Percentiles rank a stretch among this genome's conserved stretches.
phyloP scores from a whole-genome alignment of 768 basidiomycete species.

The Suillus decipiens region DNA sequence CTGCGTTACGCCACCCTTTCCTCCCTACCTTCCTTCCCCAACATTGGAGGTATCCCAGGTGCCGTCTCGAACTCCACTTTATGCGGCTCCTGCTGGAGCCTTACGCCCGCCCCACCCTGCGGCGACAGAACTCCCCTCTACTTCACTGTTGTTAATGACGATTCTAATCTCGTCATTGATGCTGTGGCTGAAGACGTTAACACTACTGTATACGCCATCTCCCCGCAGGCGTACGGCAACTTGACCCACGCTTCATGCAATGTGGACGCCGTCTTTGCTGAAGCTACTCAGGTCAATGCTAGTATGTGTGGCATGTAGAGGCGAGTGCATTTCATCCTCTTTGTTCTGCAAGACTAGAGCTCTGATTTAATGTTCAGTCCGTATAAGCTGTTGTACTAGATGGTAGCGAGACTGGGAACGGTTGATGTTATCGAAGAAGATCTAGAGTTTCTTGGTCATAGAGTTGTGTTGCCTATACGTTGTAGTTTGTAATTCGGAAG shows the following conservation, averaged over 20 bases:
- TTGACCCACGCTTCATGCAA: not conserved
- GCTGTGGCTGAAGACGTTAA: not conserved
- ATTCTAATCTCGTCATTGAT: constrained; percentile 12
- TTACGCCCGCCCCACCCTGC: constrained; percentile 2
- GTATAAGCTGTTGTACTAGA: not conserved
- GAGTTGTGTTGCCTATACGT: not conserved
- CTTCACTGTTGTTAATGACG: constrained; percentile 22
- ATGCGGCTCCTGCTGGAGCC: constrained; percentile 14
- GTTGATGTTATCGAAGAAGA: not conserved
- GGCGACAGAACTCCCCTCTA: not conserved
- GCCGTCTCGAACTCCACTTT: not conserved
- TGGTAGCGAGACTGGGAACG: not conserved
- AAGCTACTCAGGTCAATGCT: constrained; percentile 6
- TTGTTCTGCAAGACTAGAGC: not conserved
- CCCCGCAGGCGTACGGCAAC: not conserved
- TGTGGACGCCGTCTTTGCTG: not conserved
- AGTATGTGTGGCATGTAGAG: constrained; percentile 11
- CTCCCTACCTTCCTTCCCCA: constrained; percentile 13
- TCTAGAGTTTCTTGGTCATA: not conserved
- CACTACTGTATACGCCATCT: not conserved
- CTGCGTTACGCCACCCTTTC: constrained; percentile 17
- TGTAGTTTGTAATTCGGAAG: not conserved
- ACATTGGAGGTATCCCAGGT: constrained; percentile 12
- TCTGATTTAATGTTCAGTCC: not conserved
- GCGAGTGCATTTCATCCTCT: not conserved